These are phyloP conservation scores for Ilex aquifolium DNA, from an alignment of 257 asterid genomes.

Conservation along the genomic window DNA sequence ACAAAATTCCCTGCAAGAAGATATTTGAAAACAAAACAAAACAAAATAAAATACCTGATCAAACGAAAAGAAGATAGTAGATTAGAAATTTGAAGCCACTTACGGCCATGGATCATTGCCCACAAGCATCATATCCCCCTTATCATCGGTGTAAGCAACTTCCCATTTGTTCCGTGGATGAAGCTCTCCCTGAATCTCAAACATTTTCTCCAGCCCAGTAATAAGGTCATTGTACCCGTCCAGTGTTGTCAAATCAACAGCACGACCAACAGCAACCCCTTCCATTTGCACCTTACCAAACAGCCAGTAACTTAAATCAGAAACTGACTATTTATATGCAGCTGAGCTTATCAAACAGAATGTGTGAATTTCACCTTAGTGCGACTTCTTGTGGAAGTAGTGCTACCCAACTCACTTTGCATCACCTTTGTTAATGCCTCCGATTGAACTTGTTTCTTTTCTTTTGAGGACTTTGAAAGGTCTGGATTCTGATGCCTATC, in stretches of 20 bases:
- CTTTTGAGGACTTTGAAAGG: constrained; percentile 26
- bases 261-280: constrained; percentile 77
- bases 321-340: background rate
- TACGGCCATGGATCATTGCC: constrained; percentile 88
- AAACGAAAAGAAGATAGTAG: background rate
- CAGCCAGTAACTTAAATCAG: background rate
- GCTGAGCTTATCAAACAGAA: background rate
- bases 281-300: constrained; percentile 69
- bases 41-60: background rate
- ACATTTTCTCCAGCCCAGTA: constrained; percentile 54
- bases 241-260: constrained; percentile 60
- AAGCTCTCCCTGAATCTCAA: constrained; percentile 69
- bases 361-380: constrained; percentile 42
- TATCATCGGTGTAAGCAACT: constrained; percentile 64
- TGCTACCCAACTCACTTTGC: constrained; percentile 25
- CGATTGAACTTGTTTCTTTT: constrained; percentile 22
- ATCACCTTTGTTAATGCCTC: constrained; percentile 34
- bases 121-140: constrained; percentile 82
- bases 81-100: constrained; percentile 16
- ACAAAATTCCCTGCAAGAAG: constrained; percentile 59
- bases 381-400: constrained; percentile 58
- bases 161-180: constrained; percentile 55
- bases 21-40: background rate
- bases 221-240: constrained; percentile 55
- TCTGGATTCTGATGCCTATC: constrained; percentile 25